Evolutionary conservation across 306 rosid species (phyloP).

Genomic region (Quercus variabilis): DNA sequence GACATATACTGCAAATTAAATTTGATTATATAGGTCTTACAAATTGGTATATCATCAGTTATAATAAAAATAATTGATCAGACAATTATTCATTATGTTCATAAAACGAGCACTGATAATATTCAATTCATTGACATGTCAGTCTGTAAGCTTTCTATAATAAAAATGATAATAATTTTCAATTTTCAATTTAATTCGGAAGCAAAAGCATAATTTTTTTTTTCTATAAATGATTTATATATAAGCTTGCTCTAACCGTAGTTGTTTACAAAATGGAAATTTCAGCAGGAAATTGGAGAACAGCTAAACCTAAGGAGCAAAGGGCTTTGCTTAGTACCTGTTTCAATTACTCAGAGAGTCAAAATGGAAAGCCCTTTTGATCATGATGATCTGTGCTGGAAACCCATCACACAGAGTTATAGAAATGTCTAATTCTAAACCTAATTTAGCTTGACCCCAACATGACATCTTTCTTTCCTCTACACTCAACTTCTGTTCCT

Average conservation of each 20-base stretch:
- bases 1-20: too few species aligned
- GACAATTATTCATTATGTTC: too few species aligned
- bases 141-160: too few species aligned
- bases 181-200: too few species aligned
- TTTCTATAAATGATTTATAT: neutral
- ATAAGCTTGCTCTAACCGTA: neutral
- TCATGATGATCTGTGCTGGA: slow-evolving; percentile 5
- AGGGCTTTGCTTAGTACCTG: slow-evolving; percentile 49
- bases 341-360: slow-evolving; percentile 28
- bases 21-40: too few species aligned
- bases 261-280: neutral
- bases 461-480: neutral
- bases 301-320: slow-evolving; percentile 33
- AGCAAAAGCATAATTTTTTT: too few species aligned
- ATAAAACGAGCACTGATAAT: too few species aligned
- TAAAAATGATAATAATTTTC: too few species aligned
- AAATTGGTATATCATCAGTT: too few species aligned
- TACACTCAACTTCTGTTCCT: neutral
- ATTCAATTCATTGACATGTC: too few species aligned
- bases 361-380: slow-evolving; percentile 19
- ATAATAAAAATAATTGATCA: too few species aligned
- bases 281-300: slow-evolving; percentile 25
- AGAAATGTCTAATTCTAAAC: neutral
- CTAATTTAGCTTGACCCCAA: neutral
- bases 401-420: neutral